Evolutionary conservation across 1,139 yeast species (phyloP), one percentile per base, ranked within the genome.

Genomic region (Wickerhamomyces sp.): DNA sequence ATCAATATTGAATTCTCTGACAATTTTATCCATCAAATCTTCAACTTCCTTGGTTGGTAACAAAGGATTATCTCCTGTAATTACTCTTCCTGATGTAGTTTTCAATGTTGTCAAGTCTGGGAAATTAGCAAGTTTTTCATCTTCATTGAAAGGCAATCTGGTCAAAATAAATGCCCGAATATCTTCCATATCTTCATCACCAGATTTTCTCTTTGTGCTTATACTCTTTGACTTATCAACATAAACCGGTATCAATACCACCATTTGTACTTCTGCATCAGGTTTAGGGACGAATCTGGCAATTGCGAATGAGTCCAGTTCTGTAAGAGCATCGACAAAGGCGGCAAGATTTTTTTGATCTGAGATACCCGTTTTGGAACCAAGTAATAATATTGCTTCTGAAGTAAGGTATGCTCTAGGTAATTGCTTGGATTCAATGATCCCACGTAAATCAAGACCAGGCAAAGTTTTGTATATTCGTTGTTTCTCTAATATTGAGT

Each of bases 121-220:
- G 49, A 85, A 83, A 34, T 68, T 67, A 14, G 84, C 78, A 13
- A 74, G 64, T 46, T 82, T 77, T 48, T 78, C 83, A 56, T 90
- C 97, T 50, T 88, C 96, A 26, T 74, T 72, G 59, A 76, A 86
- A 1, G 97, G 95, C n/a, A 89, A 57, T 31, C 81, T 66, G 7
- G 61, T 59, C 40, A 70, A 48, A 3, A 72, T 52, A 29, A 77
- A 55, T 1, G 56, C 56, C 24, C 61, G 45, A 14, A 43, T 40
- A 21, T 44, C 39, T n/a, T 38, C 40, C 10, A 37, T 27, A 10
- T 39, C 43, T 35, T 38, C 38, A 56, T 49, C 48, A 15, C 42
- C 49, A 7, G 39, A 31, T 12, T 41, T 31, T 16, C 53, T 38
- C 36, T 51, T 48, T 16, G 29, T 41, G 2, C 46, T 26, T 29